A percentile compares a stretch with the other conserved stretches of the same genome.
Conservation (phyloP, 306 rosid species). For the Quercus cerris region DNA sequence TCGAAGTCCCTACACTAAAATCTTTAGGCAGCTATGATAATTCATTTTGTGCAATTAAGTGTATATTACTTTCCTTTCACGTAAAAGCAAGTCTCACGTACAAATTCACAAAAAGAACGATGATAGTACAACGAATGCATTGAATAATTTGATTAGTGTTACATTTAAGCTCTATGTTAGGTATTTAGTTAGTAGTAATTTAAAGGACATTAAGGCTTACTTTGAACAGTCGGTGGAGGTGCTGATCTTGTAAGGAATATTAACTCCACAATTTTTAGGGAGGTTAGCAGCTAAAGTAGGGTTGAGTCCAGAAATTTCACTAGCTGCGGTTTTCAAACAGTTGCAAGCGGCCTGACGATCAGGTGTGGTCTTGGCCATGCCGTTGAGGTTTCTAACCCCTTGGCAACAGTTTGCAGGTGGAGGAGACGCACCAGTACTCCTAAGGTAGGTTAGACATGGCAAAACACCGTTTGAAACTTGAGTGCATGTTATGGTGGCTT, state of each 20-base stretch:
- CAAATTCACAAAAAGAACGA: no score
- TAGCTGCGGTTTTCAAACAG: conserved; percentile 42
- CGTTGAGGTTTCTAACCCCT: conserved; percentile 15
- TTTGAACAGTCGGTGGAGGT: conserved; percentile 44
- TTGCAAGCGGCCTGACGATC: conserved; percentile 36
- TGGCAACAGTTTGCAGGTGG: neutral
- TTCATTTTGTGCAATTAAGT: no score
- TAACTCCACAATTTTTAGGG: conserved; percentile 40
- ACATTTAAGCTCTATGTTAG: no score
- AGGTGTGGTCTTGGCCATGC: conserved; percentile 11
- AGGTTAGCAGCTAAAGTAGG: conserved; percentile 6
- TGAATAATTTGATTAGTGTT: no score
- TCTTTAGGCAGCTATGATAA: no score
- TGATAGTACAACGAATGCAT: no score
- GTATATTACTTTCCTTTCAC: no score
- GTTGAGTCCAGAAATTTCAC: neutral
- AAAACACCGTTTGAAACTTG: neutral
- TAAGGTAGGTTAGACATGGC: conserved; percentile 19
- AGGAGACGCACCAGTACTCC: neutral
- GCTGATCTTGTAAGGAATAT: conserved; percentile 70
- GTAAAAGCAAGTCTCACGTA: no score
- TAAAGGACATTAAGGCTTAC: no score
- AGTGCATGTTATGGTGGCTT: conserved; percentile 39
- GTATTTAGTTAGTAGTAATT: no score
- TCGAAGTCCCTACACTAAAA: no score